Evolutionary conservation across 176 grass and related monocot species (phyloP).

Genomic region (Oryza meridionalis): DNA sequence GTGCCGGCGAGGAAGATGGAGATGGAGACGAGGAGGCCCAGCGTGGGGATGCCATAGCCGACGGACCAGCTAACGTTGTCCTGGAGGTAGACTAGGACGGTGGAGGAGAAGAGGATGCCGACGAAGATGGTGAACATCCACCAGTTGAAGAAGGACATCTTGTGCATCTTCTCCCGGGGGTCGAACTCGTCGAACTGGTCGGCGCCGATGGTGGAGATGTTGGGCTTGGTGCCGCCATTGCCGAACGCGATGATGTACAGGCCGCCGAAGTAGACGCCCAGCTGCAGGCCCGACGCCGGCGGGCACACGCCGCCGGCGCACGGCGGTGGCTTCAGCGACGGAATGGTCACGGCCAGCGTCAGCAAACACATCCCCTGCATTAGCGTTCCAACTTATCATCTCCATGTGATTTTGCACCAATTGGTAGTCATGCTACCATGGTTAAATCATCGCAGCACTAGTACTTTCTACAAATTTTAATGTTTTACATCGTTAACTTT

Average conservation of each 20-base stretch:
- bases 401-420: no score
- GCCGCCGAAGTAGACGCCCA: conserved; percentile 47
- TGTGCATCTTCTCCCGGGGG: conserved; percentile 37
- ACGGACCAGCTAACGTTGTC: conserved; percentile 64
- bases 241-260: conserved; percentile 49
- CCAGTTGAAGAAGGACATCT: conserved; percentile 66
- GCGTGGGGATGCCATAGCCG: conserved; percentile 57
- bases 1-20: conserved; percentile 53
- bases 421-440: no score
- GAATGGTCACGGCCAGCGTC: conserved; percentile 38
- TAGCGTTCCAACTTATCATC: not conserved
- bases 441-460: no score
- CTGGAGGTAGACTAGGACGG: conserved; percentile 56
- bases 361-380: conserved; percentile 51
- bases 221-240: conserved; percentile 48
- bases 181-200: conserved; percentile 62
- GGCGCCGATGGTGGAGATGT: conserved; percentile 59
- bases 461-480: no score
- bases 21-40: conserved; percentile 50
- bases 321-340: conserved; percentile 35
- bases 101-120: conserved; percentile 47
- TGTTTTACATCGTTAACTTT: no score
- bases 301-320: conserved; percentile 23
- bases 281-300: conserved; percentile 34
- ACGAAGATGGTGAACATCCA: conserved; percentile 60